These are phyloP conservation scores for Candida odintsovae DNA, from an alignment of 805 yeast species.

Conservation along the genomic window DNA sequence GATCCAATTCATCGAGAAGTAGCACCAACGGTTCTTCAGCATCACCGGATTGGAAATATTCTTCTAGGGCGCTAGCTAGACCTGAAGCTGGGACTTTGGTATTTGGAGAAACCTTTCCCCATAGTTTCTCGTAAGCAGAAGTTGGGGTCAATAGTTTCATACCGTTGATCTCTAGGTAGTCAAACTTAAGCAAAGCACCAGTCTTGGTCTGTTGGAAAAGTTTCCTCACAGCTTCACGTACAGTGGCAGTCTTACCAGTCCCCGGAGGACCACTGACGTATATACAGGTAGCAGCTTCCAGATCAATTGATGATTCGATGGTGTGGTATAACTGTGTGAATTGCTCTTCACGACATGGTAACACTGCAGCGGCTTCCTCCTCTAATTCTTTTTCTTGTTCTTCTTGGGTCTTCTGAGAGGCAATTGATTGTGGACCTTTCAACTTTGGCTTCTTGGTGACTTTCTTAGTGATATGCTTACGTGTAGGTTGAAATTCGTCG, in stretches of 20 bases:
- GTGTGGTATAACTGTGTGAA: conserved; percentile 63
- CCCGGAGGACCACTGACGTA: conserved; percentile 98
- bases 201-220: conserved; percentile 39
- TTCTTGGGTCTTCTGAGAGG: conserved; percentile 9
- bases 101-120: conserved; percentile 64
- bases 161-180: conserved; percentile 85
- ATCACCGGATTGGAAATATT: conserved; percentile 45
- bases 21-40: conserved; percentile 46
- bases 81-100: conserved; percentile 57
- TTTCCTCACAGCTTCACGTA: conserved; percentile 77
- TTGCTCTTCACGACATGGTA: conserved; percentile 87
- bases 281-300: conserved; percentile 73
- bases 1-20: conserved; percentile 89
- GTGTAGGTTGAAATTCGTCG: conserved; percentile 20
- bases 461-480: conserved; percentile 24
- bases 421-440: conserved; percentile 20
- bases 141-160: conserved; percentile 75
- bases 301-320: conserved; percentile 64
- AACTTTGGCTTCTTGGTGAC: conserved; percentile 21
- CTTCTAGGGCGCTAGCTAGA: conserved; percentile 44
- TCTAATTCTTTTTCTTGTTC: conserved; percentile 22
- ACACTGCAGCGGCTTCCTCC: conserved; percentile 32
- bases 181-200: conserved; percentile 44
- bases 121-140: conserved; percentile 74
- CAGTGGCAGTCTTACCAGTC: conserved; percentile 93